Base-by-base conservation (phyloP, 768 basidiomycete genomes). In the Cyclocybe aegerita region DNA sequence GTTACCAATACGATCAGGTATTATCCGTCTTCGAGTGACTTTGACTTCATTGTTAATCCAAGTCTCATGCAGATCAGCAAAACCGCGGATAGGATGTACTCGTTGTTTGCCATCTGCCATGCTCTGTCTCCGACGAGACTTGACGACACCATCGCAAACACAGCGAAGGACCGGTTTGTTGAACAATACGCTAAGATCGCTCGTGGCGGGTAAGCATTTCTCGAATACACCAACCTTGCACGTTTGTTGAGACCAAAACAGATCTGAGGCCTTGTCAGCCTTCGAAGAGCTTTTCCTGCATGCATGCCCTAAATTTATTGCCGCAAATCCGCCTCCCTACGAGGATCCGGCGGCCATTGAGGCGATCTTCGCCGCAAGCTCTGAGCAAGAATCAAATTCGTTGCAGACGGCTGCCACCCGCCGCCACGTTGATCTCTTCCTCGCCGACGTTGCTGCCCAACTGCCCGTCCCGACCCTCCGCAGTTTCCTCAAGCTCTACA, bases 71-170 rank as follows among this genome's bases (percentile, higher is more conserved):
- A 93, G 90, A 97, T 99, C 70, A 93, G 88, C 74, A 98, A 98
- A 77, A 95, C 90, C 12, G 95, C 93, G 3, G 97, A 99, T 64
- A 77, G 97, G 40, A 99, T 98, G 95, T 96, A 98, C 61, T 94
- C 94, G 4, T 70, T 99, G 31, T 90, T 98, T 55, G 92, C 94
- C 6, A 84, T 99, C 52, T 96, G 93, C 73, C 89, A 93, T 58
- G 88, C 91, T 1, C 79, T 98, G 7, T 93, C 94, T 3, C 95
- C 97, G 2, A 94, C 88, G 49, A 80, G 94, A 50, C 73, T 96
- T 54, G 96, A 98, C 62, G 95, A 97, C 65, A 93, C 93, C 64
- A 94, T 96, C 63, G 86, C 93, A 69, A 88, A 92, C 66, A 86
- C 86, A 47, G 90, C 93, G 36, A 93, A 93, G 65, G 96, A 99